These are phyloP conservation scores for Salinomyces thailandicus DNA, from an alignment of 2,329 filamentous ascomycete genomes.

Conservation along the genomic window DNA sequence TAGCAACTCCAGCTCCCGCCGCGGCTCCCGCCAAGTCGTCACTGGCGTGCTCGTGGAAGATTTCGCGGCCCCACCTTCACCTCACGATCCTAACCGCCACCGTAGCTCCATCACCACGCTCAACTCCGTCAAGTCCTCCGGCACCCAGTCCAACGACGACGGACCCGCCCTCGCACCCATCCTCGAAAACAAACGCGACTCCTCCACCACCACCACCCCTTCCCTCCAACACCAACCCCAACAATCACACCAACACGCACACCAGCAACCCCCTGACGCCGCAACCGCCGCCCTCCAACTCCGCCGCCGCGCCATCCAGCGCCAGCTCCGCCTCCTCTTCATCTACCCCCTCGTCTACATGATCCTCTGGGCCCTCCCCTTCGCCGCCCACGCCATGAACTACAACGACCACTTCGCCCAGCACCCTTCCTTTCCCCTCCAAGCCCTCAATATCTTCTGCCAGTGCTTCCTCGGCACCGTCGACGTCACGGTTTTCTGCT, in stretches of 20 bases:
- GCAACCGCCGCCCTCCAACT: slow-evolving; percentile 9
- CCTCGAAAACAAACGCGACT: slow-evolving; percentile 11
- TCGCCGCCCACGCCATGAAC: slow-evolving; percentile 52
- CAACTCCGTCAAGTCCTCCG: slow-evolving; percentile 11
- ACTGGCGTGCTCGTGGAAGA: slow-evolving; percentile 14
- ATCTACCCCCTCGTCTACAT: slow-evolving; percentile 67
- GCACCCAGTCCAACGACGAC: slow-evolving; percentile 8
- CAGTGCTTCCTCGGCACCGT: slow-evolving; percentile 56
- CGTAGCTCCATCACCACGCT: slow-evolving; percentile 16
- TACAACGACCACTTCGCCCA: slow-evolving; percentile 44
- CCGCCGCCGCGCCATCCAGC: slow-evolving; percentile 42
- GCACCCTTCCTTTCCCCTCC: slow-evolving; percentile 47
- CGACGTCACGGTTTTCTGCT: slow-evolving; percentile 57
- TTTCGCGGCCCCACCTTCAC: slow-evolving; percentile 12
- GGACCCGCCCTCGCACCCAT: slow-evolving; percentile 14
- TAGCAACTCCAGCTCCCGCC: slow-evolving; percentile 15
- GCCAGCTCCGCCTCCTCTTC: slow-evolving; percentile 62
- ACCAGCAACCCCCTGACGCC: slow-evolving; percentile 2
- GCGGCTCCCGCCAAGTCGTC: slow-evolving; percentile 18
- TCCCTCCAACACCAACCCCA: no score
- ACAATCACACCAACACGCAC: no score
- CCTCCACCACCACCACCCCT: slow-evolving; percentile 10
- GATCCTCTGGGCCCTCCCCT: slow-evolving; percentile 61
- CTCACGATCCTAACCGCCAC: slow-evolving; percentile 4
- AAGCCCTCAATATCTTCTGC: slow-evolving; percentile 46